These are phyloP conservation scores for Mucor sp. DNA, from an alignment of 371 early-diverging fungal species.

Conservation along the genomic window DNA sequence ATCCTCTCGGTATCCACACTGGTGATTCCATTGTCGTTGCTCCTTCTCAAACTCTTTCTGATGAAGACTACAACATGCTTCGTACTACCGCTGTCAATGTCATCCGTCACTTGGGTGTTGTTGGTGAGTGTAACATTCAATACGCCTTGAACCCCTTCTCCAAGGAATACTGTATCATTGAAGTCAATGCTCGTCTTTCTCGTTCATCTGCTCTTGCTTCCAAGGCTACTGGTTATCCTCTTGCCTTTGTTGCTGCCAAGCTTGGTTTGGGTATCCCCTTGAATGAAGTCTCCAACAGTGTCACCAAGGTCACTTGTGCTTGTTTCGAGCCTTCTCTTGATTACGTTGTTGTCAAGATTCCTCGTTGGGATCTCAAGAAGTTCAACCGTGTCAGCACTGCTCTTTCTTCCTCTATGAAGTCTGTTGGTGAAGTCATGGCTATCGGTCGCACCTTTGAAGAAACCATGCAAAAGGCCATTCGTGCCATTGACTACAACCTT, in stretches of 20 bases:
- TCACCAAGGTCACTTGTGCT: conserved; percentile 93
- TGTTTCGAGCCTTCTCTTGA: conserved; percentile 96
- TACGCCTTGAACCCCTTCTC: conserved; percentile 94
- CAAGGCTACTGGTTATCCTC: conserved; percentile 97
- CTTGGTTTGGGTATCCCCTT: conserved; percentile 90
- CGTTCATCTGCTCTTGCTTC: conserved; percentile 91
- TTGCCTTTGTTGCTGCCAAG: conserved; percentile 98
- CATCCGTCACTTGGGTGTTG: conserved; percentile 87
- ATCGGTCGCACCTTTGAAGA: conserved; percentile 96
- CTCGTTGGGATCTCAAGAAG: conserved; percentile 96
- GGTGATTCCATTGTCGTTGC: conserved; percentile 98
- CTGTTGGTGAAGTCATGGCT: conserved; percentile 97
- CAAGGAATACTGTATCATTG: conserved; percentile 94
- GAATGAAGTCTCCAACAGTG: conserved; percentile 86
- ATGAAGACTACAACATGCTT: conserved; percentile 96
- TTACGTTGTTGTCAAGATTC: conserved; percentile 94
- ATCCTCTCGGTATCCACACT: conserved; percentile 96
- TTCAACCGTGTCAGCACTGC: conserved; percentile 89
- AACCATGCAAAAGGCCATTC: conserved; percentile 94
- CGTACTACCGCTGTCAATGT: conserved; percentile 86
- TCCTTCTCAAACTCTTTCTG: conserved; percentile 92
- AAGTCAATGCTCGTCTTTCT: conserved; percentile 96
- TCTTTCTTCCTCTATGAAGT: conserved; percentile 91
- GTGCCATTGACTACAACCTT: conserved; percentile 88
- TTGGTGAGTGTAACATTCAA: conserved; percentile 98